These are phyloP conservation scores for Podaxis rugospora DNA, from an alignment of 768 basidiomycete species.

Conservation along the genomic window DNA sequence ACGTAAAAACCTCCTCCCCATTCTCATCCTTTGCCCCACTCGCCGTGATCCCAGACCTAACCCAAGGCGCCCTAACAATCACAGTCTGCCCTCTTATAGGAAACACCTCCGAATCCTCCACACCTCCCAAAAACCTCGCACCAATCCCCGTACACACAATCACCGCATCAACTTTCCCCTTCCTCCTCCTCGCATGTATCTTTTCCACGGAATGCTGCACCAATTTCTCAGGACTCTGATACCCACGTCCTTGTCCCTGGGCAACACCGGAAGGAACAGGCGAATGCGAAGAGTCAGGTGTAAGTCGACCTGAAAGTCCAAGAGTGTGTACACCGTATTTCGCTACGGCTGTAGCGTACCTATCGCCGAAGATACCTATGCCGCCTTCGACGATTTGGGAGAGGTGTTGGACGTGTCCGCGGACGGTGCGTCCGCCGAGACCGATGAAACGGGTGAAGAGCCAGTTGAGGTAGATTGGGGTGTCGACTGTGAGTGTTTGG, in stretches of 20 bases:
- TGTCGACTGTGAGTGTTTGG: slow-evolving; percentile 67
- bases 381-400: slow-evolving; percentile 66
- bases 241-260: too few relatives aligned
- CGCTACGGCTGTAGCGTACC: slow-evolving; percentile 6
- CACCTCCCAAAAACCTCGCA: slow-evolving; percentile 70
- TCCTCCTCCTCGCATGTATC: slow-evolving; percentile 3
- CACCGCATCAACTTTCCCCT: slow-evolving; percentile 36
- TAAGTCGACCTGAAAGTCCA: not conserved
- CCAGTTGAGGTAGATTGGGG: slow-evolving; percentile 66
- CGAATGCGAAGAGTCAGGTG: not conserved
- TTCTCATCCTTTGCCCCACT: slow-evolving; percentile 24
- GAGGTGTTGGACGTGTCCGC: slow-evolving; percentile 63
- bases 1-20: slow-evolving; percentile 42
- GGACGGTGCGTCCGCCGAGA: slow-evolving; percentile 57
- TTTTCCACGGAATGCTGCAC: not conserved
- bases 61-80: slow-evolving; percentile 63
- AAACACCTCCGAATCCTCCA: slow-evolving; percentile 70
- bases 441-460: slow-evolving; percentile 61
- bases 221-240: not conserved
- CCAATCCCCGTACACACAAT: slow-evolving; percentile 73
- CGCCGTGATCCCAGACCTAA: slow-evolving; percentile 52
- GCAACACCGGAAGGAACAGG: too few relatives aligned
- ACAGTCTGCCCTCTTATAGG: slow-evolving; percentile 87
- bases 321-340: slow-evolving; percentile 6
- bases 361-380: slow-evolving; percentile 28